Evolutionary conservation across 2,329 filamentous ascomycete species (phyloP).

Genomic region (Alternaria triticina): DNA sequence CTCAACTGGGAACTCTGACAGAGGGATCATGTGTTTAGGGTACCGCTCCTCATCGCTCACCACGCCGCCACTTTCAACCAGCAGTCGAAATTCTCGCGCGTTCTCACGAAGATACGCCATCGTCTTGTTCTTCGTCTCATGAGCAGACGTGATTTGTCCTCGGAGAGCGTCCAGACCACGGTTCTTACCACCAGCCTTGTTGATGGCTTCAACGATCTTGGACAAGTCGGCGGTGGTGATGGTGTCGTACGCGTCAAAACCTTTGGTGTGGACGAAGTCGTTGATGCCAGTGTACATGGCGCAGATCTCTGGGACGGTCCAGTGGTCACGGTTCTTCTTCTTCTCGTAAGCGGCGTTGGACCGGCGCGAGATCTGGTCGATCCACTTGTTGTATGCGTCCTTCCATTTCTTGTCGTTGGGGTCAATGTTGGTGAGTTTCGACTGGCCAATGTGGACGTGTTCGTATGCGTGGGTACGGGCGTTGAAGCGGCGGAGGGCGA

Average conservation of each 20-base stretch:
- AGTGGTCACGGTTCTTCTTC: neutral
- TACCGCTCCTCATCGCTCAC: neutral
- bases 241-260: neutral
- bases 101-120: constrained; percentile 7
- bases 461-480: constrained; percentile 2
- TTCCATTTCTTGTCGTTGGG: constrained; percentile 5
- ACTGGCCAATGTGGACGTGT: neutral
- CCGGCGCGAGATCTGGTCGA: constrained; percentile 7
- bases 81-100: neutral
- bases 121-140: constrained; percentile 1
- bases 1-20: neutral
- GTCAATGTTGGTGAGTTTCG: neutral
- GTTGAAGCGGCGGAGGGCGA: constrained; percentile 5
- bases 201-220: neutral
- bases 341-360: neutral
- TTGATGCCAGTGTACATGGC: constrained; percentile 8
- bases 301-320: neutral
- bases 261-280: neutral
- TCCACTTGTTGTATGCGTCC: constrained; percentile 8
- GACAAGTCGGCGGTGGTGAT: neutral
- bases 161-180: constrained; percentile 1
- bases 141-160: constrained; percentile 1
- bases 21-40: neutral
- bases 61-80: neutral
- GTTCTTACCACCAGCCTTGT: neutral